A percentile compares a stretch with the other conserved stretches of the same genome.
phyloP scores from a whole-genome alignment of 2,329 filamentous ascomycete species.

The Diatrype stigma region DNA sequence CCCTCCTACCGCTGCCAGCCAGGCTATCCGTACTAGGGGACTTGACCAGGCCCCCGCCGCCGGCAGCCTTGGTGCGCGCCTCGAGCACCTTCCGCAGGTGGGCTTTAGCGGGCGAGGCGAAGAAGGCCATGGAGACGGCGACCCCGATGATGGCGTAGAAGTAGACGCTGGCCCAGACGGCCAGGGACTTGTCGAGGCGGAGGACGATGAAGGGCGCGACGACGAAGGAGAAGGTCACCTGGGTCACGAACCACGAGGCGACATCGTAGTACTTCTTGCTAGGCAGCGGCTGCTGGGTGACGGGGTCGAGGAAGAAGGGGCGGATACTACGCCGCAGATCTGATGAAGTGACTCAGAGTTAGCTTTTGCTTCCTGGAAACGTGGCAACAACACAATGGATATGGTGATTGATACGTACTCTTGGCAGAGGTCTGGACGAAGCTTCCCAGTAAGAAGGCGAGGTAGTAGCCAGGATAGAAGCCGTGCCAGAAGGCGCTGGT shows the following conservation, averaged over 20 bases:
- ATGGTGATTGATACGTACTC: no score
- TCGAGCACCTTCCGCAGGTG: constrained; percentile 55
- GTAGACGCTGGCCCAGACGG: constrained; percentile 80
- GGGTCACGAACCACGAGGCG: constrained; percentile 69
- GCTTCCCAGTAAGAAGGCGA: constrained; percentile 83
- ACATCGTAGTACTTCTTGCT: constrained; percentile 85
- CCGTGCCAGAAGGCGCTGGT: constrained; percentile 98
- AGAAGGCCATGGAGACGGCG: constrained; percentile 63
- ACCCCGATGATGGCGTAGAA: constrained; percentile 78
- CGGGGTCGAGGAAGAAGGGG: constrained; percentile 84
- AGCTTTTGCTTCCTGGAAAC: constrained; percentile 4
- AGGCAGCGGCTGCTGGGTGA: constrained; percentile 62
- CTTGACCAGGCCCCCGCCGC: constrained; percentile 41
- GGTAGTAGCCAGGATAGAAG: constrained; percentile 94
- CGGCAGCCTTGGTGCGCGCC: constrained; percentile 46
- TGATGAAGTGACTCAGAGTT: constrained; percentile 33
- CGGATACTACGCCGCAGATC: constrained; percentile 86
- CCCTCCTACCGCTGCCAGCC: constrained; percentile 27
- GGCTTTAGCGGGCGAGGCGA: constrained; percentile 71
- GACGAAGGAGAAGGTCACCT: constrained; percentile 77
- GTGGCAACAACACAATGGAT: constrained; percentile 18
- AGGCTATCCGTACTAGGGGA: constrained; percentile 56
- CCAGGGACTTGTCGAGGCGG: constrained; percentile 62
- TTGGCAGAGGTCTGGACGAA: constrained; percentile 93
- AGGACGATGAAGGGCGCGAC: constrained; percentile 84